Evolutionary conservation across 2,329 filamentous ascomycete species (phyloP).

Genomic region (Fusarium nygamai): DNA sequence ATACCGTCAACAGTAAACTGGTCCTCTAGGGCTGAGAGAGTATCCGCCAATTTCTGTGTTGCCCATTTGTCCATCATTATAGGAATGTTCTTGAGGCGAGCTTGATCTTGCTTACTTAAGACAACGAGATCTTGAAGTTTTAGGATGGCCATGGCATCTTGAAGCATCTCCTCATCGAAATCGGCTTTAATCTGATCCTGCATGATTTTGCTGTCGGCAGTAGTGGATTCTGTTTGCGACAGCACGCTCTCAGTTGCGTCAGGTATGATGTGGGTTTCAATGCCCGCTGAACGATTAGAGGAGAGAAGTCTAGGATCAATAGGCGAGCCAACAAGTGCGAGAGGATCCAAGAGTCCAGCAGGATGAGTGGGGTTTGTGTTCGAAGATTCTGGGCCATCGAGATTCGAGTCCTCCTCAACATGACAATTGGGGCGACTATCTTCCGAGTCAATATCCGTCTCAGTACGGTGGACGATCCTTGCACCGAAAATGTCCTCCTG

Average conservation of each 20-base stretch:
- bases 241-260: neutral
- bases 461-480: neutral
- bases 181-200: neutral
- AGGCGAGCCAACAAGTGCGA: neutral
- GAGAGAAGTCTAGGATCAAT: neutral
- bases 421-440: neutral
- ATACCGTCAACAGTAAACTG: neutral
- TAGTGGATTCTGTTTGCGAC: neutral
- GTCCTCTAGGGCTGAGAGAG: too few relatives aligned
- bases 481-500: neutral
- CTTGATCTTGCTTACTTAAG: neutral
- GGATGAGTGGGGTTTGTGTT: neutral
- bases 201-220: neutral
- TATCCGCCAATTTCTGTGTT: neutral
- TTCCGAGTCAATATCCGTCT: neutral
- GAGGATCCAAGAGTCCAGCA: neutral
- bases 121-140: neutral
- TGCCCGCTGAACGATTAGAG: neutral
- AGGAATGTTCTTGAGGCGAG: neutral
- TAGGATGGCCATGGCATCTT: conserved; percentile 4
- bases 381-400: neutral
- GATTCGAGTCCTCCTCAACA: neutral
- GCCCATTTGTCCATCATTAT: neutral
- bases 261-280: neutral
- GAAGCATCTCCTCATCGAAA: neutral